phyloP scores from a whole-genome alignment of 2,329 filamentous ascomycete genomes.

The Aspergillus brunneoviolaceus region DNA sequence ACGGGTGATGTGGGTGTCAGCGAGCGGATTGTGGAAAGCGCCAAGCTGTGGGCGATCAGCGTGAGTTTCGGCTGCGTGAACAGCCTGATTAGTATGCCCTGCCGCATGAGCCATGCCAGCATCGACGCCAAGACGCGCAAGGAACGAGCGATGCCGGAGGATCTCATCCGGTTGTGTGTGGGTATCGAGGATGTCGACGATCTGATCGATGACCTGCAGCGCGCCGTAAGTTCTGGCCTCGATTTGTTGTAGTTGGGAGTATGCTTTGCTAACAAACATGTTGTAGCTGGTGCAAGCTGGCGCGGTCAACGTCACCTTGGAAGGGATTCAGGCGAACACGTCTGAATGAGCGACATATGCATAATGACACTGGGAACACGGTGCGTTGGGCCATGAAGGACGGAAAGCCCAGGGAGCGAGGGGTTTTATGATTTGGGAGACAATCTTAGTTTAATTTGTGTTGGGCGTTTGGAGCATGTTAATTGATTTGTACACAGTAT shows the following conservation, averaged over 20 bases:
- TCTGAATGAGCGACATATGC: slow-evolving; percentile 12
- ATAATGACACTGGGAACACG: slow-evolving; percentile 2
- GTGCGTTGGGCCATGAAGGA: background rate
- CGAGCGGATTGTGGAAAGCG: slow-evolving; percentile 90
- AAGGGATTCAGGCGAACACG: slow-evolving; percentile 69
- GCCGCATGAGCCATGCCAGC: slow-evolving; percentile 98
- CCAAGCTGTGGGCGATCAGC: slow-evolving; percentile 88
- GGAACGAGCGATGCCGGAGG: slow-evolving; percentile 91
- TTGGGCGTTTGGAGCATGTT: slow-evolving; percentile 7
- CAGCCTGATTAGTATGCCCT: slow-evolving; percentile 98
- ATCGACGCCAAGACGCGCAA: slow-evolving; percentile 92
- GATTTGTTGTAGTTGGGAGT: background rate
- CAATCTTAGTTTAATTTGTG: background rate
- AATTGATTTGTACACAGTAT: background rate
- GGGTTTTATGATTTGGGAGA: background rate
- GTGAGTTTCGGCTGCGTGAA: slow-evolving; percentile 99
- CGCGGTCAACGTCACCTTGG: slow-evolving; percentile 80
- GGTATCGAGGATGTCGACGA: slow-evolving; percentile 93
- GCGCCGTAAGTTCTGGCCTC: slow-evolving; percentile 68
- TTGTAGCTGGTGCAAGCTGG: slow-evolving; percentile 84
- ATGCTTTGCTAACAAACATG: slow-evolving; percentile 15
- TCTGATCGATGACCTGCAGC: slow-evolving; percentile 85
- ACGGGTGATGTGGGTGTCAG: slow-evolving; percentile 81
- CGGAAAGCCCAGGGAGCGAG: background rate
- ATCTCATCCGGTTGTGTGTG: slow-evolving; percentile 92